These are phyloP conservation scores for Exophiala sp. DNA, from an alignment of 2,329 filamentous ascomycete genomes.

Conservation along the genomic window DNA sequence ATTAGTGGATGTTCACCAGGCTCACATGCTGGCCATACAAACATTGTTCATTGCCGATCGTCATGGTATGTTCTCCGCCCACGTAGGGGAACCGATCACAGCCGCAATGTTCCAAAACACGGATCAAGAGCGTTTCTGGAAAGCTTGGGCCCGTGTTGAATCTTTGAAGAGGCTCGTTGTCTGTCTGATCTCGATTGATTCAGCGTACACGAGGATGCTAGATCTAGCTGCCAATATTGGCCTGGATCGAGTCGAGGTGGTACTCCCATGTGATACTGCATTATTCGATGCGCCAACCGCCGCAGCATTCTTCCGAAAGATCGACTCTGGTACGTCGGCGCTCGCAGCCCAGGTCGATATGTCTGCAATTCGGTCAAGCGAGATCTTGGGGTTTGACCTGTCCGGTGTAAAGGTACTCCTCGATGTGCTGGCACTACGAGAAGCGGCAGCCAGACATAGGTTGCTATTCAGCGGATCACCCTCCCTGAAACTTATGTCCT, in stretches of 20 bases:
- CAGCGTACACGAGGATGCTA: slow-evolving; percentile 5
- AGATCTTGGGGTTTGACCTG: background rate
- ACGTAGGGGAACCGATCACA: slow-evolving; percentile 1
- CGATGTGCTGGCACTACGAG: background rate
- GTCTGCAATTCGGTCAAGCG: background rate
- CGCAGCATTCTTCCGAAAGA: background rate
- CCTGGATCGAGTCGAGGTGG: slow-evolving; percentile 4
- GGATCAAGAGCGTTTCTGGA: background rate
- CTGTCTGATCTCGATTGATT: slow-evolving; percentile 9
- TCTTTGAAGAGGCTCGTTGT: slow-evolving; percentile 6
- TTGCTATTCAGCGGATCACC: background rate
- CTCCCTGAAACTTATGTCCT: background rate
- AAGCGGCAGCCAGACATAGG: background rate
- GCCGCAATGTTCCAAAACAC: background rate
- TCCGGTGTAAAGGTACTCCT: background rate
- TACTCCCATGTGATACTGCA: slow-evolving; percentile 4
- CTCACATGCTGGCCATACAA: slow-evolving; percentile 14
- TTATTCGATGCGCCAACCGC: slow-evolving; percentile 4
- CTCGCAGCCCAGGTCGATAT: background rate
- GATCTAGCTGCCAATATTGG: slow-evolving; percentile 7
- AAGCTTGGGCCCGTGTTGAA: slow-evolving; percentile 8
- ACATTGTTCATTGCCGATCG: slow-evolving; percentile 10
- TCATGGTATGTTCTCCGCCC: slow-evolving; percentile 10
- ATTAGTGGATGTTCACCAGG: slow-evolving; percentile 5
- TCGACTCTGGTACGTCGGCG: background rate